These are phyloP conservation scores for Gastrodia elata DNA, from an alignment of 106 monocot species.

Conservation along the genomic window DNA sequence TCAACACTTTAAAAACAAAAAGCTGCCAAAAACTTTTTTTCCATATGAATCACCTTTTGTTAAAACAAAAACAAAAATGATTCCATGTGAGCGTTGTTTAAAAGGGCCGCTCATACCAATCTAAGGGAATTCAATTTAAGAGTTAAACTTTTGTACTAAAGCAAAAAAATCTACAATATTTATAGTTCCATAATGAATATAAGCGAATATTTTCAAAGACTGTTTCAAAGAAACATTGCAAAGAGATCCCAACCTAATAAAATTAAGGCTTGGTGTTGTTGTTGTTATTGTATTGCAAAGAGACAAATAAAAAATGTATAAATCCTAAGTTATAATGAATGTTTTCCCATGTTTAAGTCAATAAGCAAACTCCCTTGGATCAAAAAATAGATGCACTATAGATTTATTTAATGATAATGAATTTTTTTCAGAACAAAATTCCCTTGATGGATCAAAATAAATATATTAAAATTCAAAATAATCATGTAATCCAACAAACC, in stretches of 20 bases:
- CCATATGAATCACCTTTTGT: too few species aligned
- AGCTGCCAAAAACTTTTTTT: too few species aligned
- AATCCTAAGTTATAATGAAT: neutral
- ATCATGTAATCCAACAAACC: neutral
- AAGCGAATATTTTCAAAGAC: neutral
- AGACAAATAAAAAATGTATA: neutral
- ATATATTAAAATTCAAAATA: neutral
- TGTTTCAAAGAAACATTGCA: neutral
- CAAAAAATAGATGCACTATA: neutral
- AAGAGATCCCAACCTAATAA: too few species aligned
- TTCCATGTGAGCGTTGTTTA: too few species aligned
- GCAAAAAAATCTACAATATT: neutral
- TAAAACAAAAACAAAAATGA: too few species aligned
- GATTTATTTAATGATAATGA: neutral
- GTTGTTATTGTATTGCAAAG: too few species aligned
- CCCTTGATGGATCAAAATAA: neutral
- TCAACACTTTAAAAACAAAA: too few species aligned
- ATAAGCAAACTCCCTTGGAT: neutral
- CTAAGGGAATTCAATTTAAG: neutral
- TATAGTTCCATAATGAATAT: neutral
- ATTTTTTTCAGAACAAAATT: neutral
- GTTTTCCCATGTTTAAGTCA: neutral
- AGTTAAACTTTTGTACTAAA: neutral
- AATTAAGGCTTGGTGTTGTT: too few species aligned
- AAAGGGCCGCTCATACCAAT: neutral